phyloP scores from a whole-genome alignment of 192 early-diverging fungal genomes.

The Backusella macrospora region DNA sequence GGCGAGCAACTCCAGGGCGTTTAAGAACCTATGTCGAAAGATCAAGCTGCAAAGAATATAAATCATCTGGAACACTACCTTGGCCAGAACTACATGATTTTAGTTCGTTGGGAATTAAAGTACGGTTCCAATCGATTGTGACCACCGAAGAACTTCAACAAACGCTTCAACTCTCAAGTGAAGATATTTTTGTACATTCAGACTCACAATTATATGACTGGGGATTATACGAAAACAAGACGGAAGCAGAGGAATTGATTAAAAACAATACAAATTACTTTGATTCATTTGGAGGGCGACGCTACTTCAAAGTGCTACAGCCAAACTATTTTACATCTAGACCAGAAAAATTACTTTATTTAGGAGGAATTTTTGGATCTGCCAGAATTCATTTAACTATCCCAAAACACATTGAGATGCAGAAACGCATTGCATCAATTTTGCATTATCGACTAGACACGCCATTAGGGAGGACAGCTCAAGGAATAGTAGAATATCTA shows the following conservation, averaged over 20 bases:
- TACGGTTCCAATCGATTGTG: conserved; percentile 4
- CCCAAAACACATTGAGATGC: conserved; percentile 38
- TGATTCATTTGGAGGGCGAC: conserved; percentile 19
- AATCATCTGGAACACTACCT: conserved; percentile 16
- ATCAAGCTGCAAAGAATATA: conserved; percentile 25
- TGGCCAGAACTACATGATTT: conserved; percentile 34
- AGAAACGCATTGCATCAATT: conserved; percentile 36
- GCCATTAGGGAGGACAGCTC: conserved; percentile 40
- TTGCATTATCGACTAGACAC: conserved; percentile 48
- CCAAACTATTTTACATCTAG: conserved; percentile 30
- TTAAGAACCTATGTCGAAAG: conserved; percentile 35
- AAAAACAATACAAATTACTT: conserved; percentile 9
- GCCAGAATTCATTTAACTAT: conserved; percentile 38
- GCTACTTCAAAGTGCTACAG: neutral
- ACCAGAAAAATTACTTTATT: conserved; percentile 46
- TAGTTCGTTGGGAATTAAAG: conserved; percentile 15
- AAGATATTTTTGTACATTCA: conserved; percentile 43
- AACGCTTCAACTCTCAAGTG: neutral
- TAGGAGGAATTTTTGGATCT: conserved; percentile 51
- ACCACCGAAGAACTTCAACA: neutral
- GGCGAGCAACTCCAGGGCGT: neutral
- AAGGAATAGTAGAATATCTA: conserved; percentile 45
- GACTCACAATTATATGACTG: conserved; percentile 53
- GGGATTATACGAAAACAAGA: conserved; percentile 47
- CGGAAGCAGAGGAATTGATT: conserved; percentile 9